Conservation (phyloP, 2,329 filamentous ascomycete genomes). For the Bisporella sp. region DNA sequence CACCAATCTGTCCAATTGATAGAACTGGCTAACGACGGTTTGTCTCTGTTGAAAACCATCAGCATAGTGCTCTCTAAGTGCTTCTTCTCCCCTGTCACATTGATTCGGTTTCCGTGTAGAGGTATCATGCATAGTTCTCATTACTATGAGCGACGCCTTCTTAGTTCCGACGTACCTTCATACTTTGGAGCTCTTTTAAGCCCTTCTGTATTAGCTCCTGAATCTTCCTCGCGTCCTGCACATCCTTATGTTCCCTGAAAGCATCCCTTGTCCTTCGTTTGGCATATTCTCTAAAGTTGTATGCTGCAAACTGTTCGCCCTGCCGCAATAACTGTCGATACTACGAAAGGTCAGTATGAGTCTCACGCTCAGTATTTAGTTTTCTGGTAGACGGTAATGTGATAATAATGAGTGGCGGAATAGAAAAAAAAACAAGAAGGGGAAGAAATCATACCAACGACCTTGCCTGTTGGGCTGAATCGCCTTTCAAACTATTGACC, state of each 20-base stretch:
- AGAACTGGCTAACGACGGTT: slow-evolving; percentile 92
- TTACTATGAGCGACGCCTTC: too few species aligned
- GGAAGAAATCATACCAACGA: slow-evolving; percentile 22
- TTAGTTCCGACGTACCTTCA: slow-evolving; percentile 65
- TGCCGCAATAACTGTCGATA: slow-evolving; percentile 89
- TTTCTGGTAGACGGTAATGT: not conserved
- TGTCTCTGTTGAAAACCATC: slow-evolving; percentile 61
- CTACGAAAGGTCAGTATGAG: slow-evolving; percentile 36
- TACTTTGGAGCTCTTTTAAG: slow-evolving; percentile 73
- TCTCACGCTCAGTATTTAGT: not conserved
- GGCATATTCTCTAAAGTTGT: slow-evolving; percentile 98
- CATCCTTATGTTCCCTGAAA: slow-evolving; percentile 72
- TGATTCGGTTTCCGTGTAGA: too few species aligned
- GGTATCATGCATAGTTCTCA: too few species aligned
- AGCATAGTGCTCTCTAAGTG: slow-evolving; percentile 5
- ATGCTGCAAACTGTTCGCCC: slow-evolving; percentile 79
- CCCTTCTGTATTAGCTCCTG: slow-evolving; percentile 89
- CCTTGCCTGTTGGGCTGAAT: slow-evolving; percentile 23
- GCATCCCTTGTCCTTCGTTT: slow-evolving; percentile 84
- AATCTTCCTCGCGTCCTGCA: slow-evolving; percentile 67
- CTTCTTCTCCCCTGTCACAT: too few species aligned
- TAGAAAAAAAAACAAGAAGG: not conserved
- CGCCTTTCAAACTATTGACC: slow-evolving; percentile 18
- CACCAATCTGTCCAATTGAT: slow-evolving; percentile 83
- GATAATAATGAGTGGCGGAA: slow-evolving; percentile 1